phyloP scores from a whole-genome alignment of 345 rosid genomes.

The Eutrema japonicum region DNA sequence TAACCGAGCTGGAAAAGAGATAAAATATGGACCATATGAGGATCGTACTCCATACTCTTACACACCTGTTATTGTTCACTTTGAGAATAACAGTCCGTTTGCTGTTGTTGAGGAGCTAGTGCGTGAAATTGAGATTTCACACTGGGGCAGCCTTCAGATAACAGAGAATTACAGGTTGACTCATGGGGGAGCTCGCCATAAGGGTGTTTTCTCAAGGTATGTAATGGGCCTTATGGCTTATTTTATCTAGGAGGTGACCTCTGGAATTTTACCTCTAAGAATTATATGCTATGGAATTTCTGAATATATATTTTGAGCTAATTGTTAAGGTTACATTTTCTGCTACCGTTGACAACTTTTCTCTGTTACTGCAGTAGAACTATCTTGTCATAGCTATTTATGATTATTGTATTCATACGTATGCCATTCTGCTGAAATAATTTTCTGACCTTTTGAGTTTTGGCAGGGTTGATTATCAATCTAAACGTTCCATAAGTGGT shows the following conservation, averaged over 20 bases:
- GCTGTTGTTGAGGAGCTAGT: constrained; percentile 98
- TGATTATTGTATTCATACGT: not conserved
- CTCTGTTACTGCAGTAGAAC: not conserved
- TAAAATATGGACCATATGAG: constrained; percentile 93
- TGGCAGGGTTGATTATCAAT: constrained; percentile 97
- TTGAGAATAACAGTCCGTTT: constrained; percentile 93
- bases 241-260: not conserved
- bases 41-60: constrained; percentile 70
- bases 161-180: constrained; percentile 85
- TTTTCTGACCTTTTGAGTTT: constrained; percentile 36
- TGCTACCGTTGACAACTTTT: not conserved
- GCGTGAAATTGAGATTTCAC: constrained; percentile 93
- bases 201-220: constrained; percentile 95
- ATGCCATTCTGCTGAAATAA: constrained; percentile 14
- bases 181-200: constrained; percentile 96
- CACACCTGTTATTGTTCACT: constrained; percentile 80
- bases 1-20: constrained; percentile 68
- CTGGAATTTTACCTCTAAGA: not conserved
- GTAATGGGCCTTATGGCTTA: constrained; percentile 9
- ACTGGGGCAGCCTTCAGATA: constrained; percentile 95
- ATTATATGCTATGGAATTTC: constrained; percentile 10
- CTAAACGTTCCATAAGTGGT: constrained; percentile 65
- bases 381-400: constrained; percentile 1
- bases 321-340: constrained; percentile 23
- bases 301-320: not conserved